A percentile compares a stretch with the other conserved stretches of the same genome.
These are phyloP conservation scores for Myxozyma nipponensis DNA, from an alignment of 805 yeast genomes.

Conservation along the genomic window DNA sequence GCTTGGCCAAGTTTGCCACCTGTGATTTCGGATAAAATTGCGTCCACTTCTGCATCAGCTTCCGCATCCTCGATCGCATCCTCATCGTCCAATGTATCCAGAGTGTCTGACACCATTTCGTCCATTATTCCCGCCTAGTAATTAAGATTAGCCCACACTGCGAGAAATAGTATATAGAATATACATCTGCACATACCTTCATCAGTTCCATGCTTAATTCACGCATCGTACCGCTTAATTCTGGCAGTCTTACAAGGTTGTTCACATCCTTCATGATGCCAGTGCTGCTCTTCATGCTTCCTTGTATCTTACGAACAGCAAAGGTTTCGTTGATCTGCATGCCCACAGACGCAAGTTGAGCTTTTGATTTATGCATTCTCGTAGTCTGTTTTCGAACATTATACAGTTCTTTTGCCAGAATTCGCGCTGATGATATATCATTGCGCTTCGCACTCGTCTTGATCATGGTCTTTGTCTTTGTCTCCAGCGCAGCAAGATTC, in stretches of 20 bases:
- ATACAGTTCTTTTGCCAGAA: conserved; percentile 79
- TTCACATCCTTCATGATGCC: conserved; percentile 87
- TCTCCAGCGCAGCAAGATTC: conserved; percentile 55
- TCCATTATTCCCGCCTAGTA: conserved; percentile 59
- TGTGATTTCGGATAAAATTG: conserved; percentile 50
- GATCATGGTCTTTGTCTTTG: conserved; percentile 74
- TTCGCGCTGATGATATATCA: conserved; percentile 67
- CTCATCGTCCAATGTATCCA: conserved; percentile 65
- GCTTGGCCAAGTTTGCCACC: conserved; percentile 43
- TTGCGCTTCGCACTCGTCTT: conserved; percentile 70
- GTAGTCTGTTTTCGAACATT: conserved; percentile 68
- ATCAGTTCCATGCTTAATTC: conserved; percentile 81
- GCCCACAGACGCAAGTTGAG: conserved; percentile 78
- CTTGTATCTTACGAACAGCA: conserved; percentile 75
- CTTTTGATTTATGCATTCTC: conserved; percentile 72
- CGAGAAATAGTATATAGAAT: neutral
- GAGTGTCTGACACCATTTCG: conserved; percentile 91
- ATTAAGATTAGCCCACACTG: neutral
- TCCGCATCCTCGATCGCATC: conserved; percentile 61
- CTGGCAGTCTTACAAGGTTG: conserved; percentile 71
- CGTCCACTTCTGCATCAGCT: conserved; percentile 59
- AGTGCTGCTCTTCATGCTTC: conserved; percentile 73
- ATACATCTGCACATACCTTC: conserved; percentile 43
- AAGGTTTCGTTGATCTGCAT: conserved; percentile 91
- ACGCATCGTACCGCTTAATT: conserved; percentile 74